Evolutionary conservation across 768 basidiomycete species (phyloP), one percentile per base, ranked within the genome.

Genomic region (Termitomyces sp.): DNA sequence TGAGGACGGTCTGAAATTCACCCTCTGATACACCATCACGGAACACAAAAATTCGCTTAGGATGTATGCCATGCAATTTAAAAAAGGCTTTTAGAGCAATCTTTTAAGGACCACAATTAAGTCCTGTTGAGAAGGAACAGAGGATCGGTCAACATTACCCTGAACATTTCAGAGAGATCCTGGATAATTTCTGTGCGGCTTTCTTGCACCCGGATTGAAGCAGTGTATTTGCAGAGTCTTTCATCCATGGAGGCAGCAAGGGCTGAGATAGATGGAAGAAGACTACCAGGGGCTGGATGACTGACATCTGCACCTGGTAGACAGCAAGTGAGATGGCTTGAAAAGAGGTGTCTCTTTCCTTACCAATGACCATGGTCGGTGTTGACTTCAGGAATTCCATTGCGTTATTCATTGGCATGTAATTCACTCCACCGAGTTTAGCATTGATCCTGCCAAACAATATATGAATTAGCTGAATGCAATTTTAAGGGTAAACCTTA

Each of bases 361-460:
- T 60, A 69, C 87, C 87, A 72, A 89, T 79, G 42, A 89, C 78
- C 58, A 89, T 81, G 0, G 88, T 87, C 0, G 83, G 84, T 57
- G 1, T 76, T 74, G 56, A 45, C 35, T 8, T 75, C 67, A 72
- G 20, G 32, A 49, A 64, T 1, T 28, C 13, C 2, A 82, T 79
- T 1, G 84, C 81, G 0, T 74, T 74, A 4, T 61, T 58, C 9
- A 42, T 6, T 18, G 88, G 88, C 12, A 84, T 72, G 16, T 78
- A 80, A 66, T 88, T 89, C 64, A 86, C 78, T 1, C 88, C 87
- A 3, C 87, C 88, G 0, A 89, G 76, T 66, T 87, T 86, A 0
- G 83, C 84, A 52, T 89, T 89, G 60, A 89, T 78, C 65, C 87
- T 89, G 48, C n/a, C 38, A 55, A 9, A 15, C 28, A 55, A 42